Conservation (phyloP, 148 eudicot species). For the Chenopodium berlandieri region DNA sequence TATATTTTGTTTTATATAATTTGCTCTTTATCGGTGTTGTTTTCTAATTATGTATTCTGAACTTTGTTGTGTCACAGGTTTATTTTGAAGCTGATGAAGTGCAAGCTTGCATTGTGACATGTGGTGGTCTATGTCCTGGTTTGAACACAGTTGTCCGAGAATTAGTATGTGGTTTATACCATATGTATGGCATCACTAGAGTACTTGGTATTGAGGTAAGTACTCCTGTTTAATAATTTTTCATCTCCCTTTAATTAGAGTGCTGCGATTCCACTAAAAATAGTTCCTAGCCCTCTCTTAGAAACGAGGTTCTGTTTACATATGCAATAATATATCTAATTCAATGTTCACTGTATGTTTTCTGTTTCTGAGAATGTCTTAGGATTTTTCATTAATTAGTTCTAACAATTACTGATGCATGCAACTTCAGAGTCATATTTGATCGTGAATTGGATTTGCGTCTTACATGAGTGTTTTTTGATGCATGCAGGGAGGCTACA, state of each 20-base stretch:
- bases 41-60: background rate
- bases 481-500: conserved; percentile 72
- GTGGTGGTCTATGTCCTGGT: conserved; percentile 62
- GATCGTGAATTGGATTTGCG: background rate
- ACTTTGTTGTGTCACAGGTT: conserved; percentile 29
- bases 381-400: background rate
- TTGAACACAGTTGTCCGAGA: conserved; percentile 54
- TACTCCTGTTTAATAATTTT: background rate
- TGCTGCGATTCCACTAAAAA: background rate
- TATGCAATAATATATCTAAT: background rate
- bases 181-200: conserved; percentile 49
- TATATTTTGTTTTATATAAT: background rate
- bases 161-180: conserved; percentile 48
- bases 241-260: background rate
- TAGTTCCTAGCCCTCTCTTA: background rate
- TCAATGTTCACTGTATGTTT: background rate
- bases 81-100: conserved; percentile 53
- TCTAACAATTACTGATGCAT: background rate
- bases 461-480: background rate
- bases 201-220: conserved; percentile 55
- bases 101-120: conserved; percentile 52
- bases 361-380: background rate
- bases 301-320: background rate
- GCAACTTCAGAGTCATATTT: background rate
- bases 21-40: background rate